Conservation (phyloP, 345 rosid genomes). For the Eucalyptus marginata region DNA sequence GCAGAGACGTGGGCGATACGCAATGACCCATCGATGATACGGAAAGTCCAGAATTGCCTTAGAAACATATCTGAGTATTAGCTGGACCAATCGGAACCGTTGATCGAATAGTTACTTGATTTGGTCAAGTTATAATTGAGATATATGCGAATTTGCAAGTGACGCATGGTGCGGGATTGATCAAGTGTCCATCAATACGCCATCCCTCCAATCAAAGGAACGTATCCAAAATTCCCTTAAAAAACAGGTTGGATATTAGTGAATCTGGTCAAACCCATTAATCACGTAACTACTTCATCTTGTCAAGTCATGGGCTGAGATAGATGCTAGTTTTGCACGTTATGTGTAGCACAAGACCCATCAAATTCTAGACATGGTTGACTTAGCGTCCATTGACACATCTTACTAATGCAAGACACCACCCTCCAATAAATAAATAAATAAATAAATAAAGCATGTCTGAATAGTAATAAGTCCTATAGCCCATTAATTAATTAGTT, state of each 20-base stretch:
- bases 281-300: no score
- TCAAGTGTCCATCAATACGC: no score
- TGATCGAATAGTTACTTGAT: not conserved
- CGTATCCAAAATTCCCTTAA: not conserved
- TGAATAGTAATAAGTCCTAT: not conserved
- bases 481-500: not conserved
- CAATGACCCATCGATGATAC: not conserved
- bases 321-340: no score
- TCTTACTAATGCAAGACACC: not conserved
- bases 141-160: not conserved
- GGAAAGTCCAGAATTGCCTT: not conserved
- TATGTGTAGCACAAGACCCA: no score
- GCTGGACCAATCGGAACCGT: not conserved
- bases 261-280: no score
- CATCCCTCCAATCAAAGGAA: no score
- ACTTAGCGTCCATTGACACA: not conserved
- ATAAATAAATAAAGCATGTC: not conserved
- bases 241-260: no score
- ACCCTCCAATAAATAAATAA: not conserved
- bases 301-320: no score
- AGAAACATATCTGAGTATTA: not conserved
- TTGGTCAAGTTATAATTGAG: not conserved
- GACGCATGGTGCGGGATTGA: fast-evolving
- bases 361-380: no score
- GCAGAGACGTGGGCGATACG: not conserved